These are phyloP conservation scores for Cryptomeria japonica DNA, from an alignment of 75 land plant species.

Conservation along the genomic window DNA sequence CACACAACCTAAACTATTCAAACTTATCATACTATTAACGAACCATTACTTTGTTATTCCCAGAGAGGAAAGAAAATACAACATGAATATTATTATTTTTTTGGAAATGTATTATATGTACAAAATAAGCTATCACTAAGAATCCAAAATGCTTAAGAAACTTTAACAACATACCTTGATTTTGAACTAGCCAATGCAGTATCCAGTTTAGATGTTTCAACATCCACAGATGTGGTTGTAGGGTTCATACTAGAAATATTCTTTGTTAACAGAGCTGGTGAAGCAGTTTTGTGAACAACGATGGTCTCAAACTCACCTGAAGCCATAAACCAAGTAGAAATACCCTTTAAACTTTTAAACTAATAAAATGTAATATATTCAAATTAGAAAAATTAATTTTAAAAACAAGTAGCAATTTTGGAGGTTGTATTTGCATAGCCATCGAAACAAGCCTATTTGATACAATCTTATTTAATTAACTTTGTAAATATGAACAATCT, in stretches of 20 bases:
- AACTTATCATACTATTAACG: background rate
- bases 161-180: background rate
- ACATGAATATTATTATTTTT: background rate
- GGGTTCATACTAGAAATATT: background rate
- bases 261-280: background rate
- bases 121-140: background rate
- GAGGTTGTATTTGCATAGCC: background rate
- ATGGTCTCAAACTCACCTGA: constrained; percentile 28
- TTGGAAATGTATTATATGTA: background rate
- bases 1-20: background rate
- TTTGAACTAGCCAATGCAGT: background rate
- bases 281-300: constrained; percentile 25
- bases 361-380: background rate
- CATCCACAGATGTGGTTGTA: background rate
- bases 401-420: background rate
- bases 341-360: background rate
- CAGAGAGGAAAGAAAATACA: background rate
- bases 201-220: background rate
- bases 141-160: background rate
- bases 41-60: background rate
- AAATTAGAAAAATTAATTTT: background rate
- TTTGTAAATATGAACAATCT: background rate
- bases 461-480: background rate
- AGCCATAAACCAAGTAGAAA: background rate
- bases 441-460: background rate